Conservation (phyloP, 1,284 basidiomycete genomes). For the Coriolopsis trogii region DNA sequence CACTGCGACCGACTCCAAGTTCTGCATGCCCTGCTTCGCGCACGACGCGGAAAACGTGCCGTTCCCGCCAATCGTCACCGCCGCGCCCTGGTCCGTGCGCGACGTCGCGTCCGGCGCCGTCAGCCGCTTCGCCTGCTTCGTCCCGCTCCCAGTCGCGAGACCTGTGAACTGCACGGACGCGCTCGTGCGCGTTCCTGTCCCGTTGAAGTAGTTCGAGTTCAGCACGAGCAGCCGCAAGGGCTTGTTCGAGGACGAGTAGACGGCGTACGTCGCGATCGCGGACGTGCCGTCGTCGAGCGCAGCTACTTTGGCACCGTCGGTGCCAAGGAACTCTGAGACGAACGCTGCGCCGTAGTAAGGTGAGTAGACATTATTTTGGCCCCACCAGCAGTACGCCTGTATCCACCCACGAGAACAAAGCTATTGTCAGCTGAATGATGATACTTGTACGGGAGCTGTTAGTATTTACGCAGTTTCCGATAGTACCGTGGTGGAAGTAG, state of each 20-base stretch:
- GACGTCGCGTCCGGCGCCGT: conserved; percentile 41
- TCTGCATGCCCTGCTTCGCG: conserved; percentile 32
- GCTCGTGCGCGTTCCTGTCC: conserved; percentile 36
- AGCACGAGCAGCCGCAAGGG: conserved; percentile 40
- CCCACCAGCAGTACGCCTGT: conserved; percentile 47
- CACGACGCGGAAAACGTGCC: conserved; percentile 36
- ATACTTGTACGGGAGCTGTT: not conserved
- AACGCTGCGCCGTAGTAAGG: conserved; percentile 47
- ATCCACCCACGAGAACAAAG: not conserved
- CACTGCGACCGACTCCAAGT: conserved; percentile 34
- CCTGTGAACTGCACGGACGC: conserved; percentile 36
- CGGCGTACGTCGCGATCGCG: conserved; percentile 39
- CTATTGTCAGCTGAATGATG: not conserved
- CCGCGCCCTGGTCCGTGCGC: conserved; percentile 37
- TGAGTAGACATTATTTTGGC: conserved; percentile 36
- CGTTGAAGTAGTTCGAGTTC: conserved; percentile 43
- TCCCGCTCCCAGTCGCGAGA: conserved; percentile 25
- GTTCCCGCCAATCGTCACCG: conserved; percentile 44
- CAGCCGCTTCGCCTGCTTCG: conserved; percentile 36
- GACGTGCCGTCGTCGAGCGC: conserved; percentile 42
- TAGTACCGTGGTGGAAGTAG: conserved; percentile 51
- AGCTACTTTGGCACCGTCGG: conserved; percentile 35
- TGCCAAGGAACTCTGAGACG: conserved; percentile 42
- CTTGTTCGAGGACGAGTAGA: conserved; percentile 32
- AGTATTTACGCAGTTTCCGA: conserved; percentile 42